Percentiles rank a stretch among this genome's conserved stretches.
phyloP scores from a whole-genome alignment of 2,329 filamentous ascomycete species.

The Ophiostoma sp. region DNA sequence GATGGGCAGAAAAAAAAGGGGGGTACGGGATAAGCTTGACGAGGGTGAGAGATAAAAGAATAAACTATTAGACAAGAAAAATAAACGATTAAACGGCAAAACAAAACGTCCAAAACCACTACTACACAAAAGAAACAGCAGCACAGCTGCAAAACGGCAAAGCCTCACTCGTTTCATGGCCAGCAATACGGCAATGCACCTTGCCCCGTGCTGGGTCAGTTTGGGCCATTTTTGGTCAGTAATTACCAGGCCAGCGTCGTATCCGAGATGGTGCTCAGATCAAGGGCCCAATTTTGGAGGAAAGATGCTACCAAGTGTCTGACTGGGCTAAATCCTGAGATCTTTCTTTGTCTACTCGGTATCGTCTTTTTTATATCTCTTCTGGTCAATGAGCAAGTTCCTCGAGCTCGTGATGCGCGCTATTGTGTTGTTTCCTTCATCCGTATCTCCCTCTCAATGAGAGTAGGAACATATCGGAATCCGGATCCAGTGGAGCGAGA shows the following conservation, averaged over 20 bases:
- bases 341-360: not conserved
- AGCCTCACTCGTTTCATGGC: conserved; percentile 21
- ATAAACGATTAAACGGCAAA: not conserved
- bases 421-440: not conserved
- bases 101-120: no score
- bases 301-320: not conserved
- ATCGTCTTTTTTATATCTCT: not conserved
- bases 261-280: conserved; percentile 15
- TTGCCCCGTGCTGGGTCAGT: not conserved
- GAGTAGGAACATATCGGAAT: not conserved
- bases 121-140: not conserved
- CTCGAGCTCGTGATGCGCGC: not conserved
- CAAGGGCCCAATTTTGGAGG: not conserved
- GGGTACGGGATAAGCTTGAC: not conserved
- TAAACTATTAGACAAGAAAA: not conserved
- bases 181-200: conserved; percentile 5
- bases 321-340: not conserved
- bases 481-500: not conserved
- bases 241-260: not conserved
- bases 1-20: not conserved
- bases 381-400: not conserved
- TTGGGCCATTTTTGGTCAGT: not conserved
- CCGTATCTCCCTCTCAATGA: not conserved
- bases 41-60: conserved; percentile 6
- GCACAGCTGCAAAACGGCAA: not conserved